Evolutionary conservation across 768 basidiomycete genomes (phyloP).

Genomic region (Pulveroboletus ravenelii): DNA sequence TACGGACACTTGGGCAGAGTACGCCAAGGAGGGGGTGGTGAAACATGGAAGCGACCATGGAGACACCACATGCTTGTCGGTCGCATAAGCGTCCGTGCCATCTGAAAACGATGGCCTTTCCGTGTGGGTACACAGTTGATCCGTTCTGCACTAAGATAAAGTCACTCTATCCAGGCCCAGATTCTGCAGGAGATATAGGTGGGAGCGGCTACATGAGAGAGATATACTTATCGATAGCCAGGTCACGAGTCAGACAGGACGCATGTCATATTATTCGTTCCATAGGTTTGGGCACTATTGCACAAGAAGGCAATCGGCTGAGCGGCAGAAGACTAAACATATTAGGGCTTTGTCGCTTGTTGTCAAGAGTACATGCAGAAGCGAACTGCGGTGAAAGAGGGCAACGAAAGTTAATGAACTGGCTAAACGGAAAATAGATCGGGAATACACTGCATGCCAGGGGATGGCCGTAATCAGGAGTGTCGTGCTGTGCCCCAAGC

Average conservation of each 20-base stretch:
- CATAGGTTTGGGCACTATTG: constrained; percentile 2
- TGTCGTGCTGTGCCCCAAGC: not conserved
- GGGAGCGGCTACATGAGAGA: not conserved
- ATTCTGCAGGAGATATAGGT: not conserved
- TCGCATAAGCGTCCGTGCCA: not conserved
- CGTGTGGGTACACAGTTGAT: not conserved
- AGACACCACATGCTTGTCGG: not conserved
- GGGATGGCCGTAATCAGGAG: constrained; percentile 5
- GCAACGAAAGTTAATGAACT: not conserved
- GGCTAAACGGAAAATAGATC: not conserved
- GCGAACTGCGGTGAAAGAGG: constrained; percentile 11
- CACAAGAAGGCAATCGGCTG: not conserved
- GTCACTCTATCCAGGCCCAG: not conserved
- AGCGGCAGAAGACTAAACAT: constrained; percentile 8
- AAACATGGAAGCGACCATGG: not conserved
- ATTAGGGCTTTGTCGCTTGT: constrained; percentile 1
- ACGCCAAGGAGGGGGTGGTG: not conserved
- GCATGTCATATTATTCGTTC: not conserved
- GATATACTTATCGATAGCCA: not conserved
- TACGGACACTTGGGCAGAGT: not conserved
- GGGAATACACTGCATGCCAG: not conserved
- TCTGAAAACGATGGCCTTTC: not conserved
- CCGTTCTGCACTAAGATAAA: not conserved
- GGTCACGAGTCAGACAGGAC: not conserved
- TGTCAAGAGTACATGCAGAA: constrained; percentile 12